Evolutionary conservation across 2,329 filamentous ascomycete species (phyloP).

Genomic region (Calonectria pteridis): DNA sequence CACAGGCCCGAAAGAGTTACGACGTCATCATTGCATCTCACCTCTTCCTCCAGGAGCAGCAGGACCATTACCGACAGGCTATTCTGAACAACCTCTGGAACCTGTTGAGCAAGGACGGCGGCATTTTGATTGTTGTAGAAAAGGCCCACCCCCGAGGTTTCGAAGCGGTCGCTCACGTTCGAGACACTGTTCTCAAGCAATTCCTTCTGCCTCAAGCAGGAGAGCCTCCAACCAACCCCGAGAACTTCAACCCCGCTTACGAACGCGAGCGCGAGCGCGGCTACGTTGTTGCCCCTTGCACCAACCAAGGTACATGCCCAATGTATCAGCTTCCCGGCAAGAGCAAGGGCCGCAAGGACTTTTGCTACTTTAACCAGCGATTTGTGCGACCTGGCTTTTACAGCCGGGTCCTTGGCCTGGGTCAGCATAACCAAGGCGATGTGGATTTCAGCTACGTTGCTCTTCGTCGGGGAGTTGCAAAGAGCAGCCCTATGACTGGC

Average conservation of each 20-base stretch:
- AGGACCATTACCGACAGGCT: conserved; percentile 81
- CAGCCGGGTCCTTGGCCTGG: conserved; percentile 78
- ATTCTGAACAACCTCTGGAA: conserved; percentile 92
- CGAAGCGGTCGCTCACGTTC: conserved; percentile 88
- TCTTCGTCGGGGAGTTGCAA: conserved; percentile 78
- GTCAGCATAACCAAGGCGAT: conserved; percentile 86
- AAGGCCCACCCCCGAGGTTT: conserved; percentile 94
- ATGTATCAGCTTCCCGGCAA: conserved; percentile 85
- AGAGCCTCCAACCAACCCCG: conserved; percentile 46
- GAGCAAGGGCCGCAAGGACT: conserved; percentile 83
- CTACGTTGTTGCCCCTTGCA: conserved; percentile 82
- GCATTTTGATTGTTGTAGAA: conserved; percentile 88
- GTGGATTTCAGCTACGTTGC: conserved; percentile 91
- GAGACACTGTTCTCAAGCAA: conserved; percentile 81
- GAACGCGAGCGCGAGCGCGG: conserved; percentile 67
- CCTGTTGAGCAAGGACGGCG: conserved; percentile 84
- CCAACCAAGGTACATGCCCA: conserved; percentile 88
- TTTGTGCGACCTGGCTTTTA: conserved; percentile 88
- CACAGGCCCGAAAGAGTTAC: conserved; percentile 79
- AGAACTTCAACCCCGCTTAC: conserved; percentile 55
- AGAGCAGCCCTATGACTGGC: conserved; percentile 57
- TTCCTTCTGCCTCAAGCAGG: conserved; percentile 71
- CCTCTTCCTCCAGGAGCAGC: conserved; percentile 79
- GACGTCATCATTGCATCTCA: conserved; percentile 94
- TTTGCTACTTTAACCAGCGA: conserved; percentile 90